Evolutionary conservation across 2,329 filamentous ascomycete species (phyloP).

Genomic region (Nectriaceae sp.): DNA sequence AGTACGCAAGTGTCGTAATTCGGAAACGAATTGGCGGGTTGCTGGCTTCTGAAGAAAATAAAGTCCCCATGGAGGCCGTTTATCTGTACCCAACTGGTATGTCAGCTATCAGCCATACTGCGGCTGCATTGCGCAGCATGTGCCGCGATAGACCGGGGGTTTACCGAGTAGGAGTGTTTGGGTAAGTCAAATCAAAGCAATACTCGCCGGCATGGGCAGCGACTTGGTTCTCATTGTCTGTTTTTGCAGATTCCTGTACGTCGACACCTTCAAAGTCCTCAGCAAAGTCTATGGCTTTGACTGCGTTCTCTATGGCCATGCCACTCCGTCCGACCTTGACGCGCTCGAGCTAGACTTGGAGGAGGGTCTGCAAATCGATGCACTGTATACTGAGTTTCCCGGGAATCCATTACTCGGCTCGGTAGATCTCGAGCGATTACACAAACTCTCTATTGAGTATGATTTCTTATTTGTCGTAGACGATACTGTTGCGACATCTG

Average conservation of each 20-base stretch:
- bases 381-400: slow-evolving; percentile 48
- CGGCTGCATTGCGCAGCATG: slow-evolving; percentile 11
- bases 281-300: slow-evolving; percentile 27
- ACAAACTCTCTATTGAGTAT: slow-evolving; percentile 35
- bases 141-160: not conserved
- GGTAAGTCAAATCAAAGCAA: slow-evolving; percentile 15
- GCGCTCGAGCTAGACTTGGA: slow-evolving; percentile 39
- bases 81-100: slow-evolving; percentile 54
- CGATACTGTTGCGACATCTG: slow-evolving; percentile 47
- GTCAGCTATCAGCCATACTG: slow-evolving; percentile 44
- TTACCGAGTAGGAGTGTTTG: slow-evolving; percentile 28
- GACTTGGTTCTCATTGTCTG: not conserved
- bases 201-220: not conserved
- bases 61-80: slow-evolving; percentile 38
- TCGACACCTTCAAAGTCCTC: slow-evolving; percentile 33
- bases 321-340: slow-evolving; percentile 41
- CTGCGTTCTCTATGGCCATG: slow-evolving; percentile 46
- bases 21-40: slow-evolving; percentile 20
- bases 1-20: slow-evolving; percentile 11
- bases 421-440: slow-evolving; percentile 29
- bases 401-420: slow-evolving; percentile 34
- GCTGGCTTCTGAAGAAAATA: slow-evolving; percentile 14
- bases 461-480: slow-evolving; percentile 45
- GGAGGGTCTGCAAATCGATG: slow-evolving; percentile 41
- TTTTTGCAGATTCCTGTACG: slow-evolving; percentile 27